Base-by-base conservation (phyloP, 2,329 filamentous ascomycete species). In the Bipolaris gigantea region DNA sequence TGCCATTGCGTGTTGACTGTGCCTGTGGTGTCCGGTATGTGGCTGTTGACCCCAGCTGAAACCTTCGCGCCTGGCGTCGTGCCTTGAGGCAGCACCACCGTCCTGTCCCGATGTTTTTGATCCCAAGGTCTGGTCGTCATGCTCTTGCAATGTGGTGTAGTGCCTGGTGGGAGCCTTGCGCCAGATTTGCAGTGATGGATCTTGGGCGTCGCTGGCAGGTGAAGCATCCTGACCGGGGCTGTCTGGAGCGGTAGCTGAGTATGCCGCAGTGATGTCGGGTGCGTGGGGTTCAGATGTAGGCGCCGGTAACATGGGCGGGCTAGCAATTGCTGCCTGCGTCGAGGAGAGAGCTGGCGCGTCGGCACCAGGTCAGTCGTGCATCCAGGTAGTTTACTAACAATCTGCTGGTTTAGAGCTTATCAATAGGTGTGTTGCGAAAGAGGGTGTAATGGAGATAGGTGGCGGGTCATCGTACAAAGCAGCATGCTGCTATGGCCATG, bases 91-190 rank as follows among this genome's bases (percentile, higher is more conserved):
- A 7, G 55, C 43, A 9, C 30, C 53, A 15, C 47, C 39, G 23
- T 55, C 50, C 6, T 53, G 50, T 2, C 41, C 35, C 4, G 43
- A 51, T 9, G 54, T 7, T 16, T 49, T 21, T 0, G 36, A 53
- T 23, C 36, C 45, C 16, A 49, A 48, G 4, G 63, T 25, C 13
- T 57, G 50, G 34, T 65, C 53, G 18, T 64, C 65, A 55, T 73
- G 69, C 10, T 72, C 64, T 48, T 66, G 63, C 3, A 71, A 50
- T 32, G 68, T 61, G 23, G 54, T 60, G 48, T 60, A 65, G 21
- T 69, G 63, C 38, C 62, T 59, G 5, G 57, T 42, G 10, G 60
- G 36, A 7, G 48, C 43, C 11, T 56, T 53, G 13, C 39, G 46
- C 5, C 54, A 48, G 48, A 36, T 47, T 18, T n/a, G 36, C 9